These are phyloP conservation scores for Aspergillus sclerotioniger DNA, from an alignment of 495 filamentous ascomycete species.

Conservation along the genomic window DNA sequence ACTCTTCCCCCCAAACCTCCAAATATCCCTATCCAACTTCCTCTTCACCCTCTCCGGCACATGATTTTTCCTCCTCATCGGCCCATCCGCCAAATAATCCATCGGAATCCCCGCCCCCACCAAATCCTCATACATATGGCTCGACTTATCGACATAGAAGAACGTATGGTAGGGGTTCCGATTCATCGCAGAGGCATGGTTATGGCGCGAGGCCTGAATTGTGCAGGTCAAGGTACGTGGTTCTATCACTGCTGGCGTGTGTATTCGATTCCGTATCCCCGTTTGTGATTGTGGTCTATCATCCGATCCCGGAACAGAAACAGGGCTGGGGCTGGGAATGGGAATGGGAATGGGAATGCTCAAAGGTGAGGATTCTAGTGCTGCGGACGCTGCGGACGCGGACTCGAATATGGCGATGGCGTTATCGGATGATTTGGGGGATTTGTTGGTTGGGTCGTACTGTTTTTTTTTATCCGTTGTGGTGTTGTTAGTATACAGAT, in stretches of 20 bases:
- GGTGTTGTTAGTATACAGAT: conserved; percentile 1
- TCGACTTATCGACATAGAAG: conserved; percentile 20
- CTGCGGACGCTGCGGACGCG: conserved; percentile 30
- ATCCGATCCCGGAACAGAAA: no score
- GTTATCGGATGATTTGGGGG: conserved; percentile 3
- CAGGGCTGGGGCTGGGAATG: background rate
- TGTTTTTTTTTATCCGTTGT: conserved; percentile 18
- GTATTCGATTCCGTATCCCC: no score
- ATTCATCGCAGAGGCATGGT: conserved; percentile 24
- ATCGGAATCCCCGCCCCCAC: conserved; percentile 27
- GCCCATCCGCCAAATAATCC: conserved; percentile 29
- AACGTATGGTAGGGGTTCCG: conserved; percentile 33
- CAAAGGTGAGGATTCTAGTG: conserved; percentile 35
- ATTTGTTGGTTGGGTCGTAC: conserved; percentile 23
- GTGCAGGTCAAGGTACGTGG: conserved; percentile 22
- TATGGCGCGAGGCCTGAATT: conserved; percentile 26
- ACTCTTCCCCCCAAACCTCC: conserved; percentile 23
- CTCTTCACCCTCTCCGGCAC: conserved; percentile 16
- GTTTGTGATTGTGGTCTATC: no score
- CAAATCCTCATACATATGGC: conserved; percentile 28
- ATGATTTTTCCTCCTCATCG: conserved; percentile 24
- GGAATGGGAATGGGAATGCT: conserved; percentile 15
- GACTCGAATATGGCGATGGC: conserved; percentile 40
- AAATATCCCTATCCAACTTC: conserved; percentile 21
- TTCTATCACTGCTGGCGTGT: background rate